Evolutionary conservation across 192 early-diverging fungal species (phyloP).

Genomic region (Coemansia sp.): DNA sequence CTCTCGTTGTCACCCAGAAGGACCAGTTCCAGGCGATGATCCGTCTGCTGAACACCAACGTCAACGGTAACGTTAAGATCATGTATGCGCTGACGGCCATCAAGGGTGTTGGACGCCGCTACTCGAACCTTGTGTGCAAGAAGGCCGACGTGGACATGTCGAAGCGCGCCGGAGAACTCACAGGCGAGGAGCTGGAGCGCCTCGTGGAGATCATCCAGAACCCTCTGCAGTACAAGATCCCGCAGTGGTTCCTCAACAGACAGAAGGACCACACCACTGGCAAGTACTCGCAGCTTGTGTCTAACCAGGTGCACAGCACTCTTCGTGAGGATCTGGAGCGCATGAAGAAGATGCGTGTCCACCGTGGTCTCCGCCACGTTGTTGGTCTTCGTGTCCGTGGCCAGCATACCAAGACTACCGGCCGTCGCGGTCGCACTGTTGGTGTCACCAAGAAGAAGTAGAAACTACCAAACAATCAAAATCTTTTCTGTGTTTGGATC

Average conservation of each 20-base stretch:
- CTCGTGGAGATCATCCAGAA: slow-evolving; percentile 98
- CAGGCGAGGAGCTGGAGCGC: slow-evolving; percentile 97
- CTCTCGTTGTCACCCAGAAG: slow-evolving; percentile 89
- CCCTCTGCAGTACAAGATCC: slow-evolving; percentile 99
- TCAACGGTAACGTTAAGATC: slow-evolving; percentile 93
- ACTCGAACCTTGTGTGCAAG: slow-evolving; percentile 98
- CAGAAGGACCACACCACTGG: slow-evolving; percentile 97
- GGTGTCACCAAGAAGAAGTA: slow-evolving; percentile 8
- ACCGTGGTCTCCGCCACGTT: slow-evolving; percentile 99
- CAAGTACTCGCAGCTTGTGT: slow-evolving; percentile 92
- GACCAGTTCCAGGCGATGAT: slow-evolving; percentile 96
- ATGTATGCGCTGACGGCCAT: slow-evolving; percentile 96
- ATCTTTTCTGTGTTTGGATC: neutral
- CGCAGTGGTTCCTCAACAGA: slow-evolving; percentile 99
- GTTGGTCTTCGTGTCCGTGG: slow-evolving; percentile 99
- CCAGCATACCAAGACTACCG: slow-evolving; percentile 99
- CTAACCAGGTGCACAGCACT: slow-evolving; percentile 94
- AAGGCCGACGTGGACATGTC: slow-evolving; percentile 97
- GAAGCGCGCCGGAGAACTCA: slow-evolving; percentile 98
- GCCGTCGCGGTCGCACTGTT: slow-evolving; percentile 93
- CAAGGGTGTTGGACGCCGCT: slow-evolving; percentile 98
- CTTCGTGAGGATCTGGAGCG: slow-evolving; percentile 99
- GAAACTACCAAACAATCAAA: neutral
- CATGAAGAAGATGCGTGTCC: slow-evolving; percentile 98
- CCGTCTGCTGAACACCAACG: slow-evolving; percentile 99